Evolutionary conservation across 768 basidiomycete species (phyloP).

Genomic region (Boletales sp.): DNA sequence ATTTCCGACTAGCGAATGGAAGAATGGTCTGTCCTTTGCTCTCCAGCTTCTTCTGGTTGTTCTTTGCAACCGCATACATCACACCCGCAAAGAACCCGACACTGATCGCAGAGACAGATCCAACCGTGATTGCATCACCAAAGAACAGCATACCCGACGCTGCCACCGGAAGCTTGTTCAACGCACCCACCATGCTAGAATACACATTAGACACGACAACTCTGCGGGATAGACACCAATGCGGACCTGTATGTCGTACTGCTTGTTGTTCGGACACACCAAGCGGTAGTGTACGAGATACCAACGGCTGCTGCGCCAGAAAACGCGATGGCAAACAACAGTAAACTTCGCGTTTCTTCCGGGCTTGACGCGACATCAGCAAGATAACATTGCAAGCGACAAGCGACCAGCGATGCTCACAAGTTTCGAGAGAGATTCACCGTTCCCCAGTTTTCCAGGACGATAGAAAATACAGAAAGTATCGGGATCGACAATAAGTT

Average conservation of each 20-base stretch:
- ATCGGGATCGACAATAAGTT: constrained; percentile 94
- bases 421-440: constrained; percentile 81
- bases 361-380: constrained; percentile 52
- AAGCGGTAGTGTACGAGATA: constrained; percentile 97
- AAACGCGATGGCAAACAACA: constrained; percentile 87
- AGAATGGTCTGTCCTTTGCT: constrained; percentile 56
- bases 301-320: constrained; percentile 98
- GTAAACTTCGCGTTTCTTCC: constrained; percentile 65
- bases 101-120: constrained; percentile 83
- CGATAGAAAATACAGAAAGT: constrained; percentile 72
- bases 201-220: constrained; percentile 4
- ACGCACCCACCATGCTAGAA: constrained; percentile 87
- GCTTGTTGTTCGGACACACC: constrained; percentile 94
- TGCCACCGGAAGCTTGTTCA: constrained; percentile 97
- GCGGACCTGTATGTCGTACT: constrained; percentile 95
- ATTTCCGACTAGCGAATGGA: constrained; percentile 57
- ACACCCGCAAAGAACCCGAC: constrained; percentile 91
- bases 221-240: neutral
- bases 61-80: constrained; percentile 92
- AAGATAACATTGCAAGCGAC: no score
- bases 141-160: constrained; percentile 99
- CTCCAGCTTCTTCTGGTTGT: constrained; percentile 82
- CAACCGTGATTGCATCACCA: constrained; percentile 82
- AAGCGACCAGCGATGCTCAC: constrained; percentile 48
- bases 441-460: constrained; percentile 86